These are phyloP conservation scores for Coemansia brasiliensis DNA, from an alignment of 192 early-diverging fungal genomes.

Conservation along the genomic window DNA sequence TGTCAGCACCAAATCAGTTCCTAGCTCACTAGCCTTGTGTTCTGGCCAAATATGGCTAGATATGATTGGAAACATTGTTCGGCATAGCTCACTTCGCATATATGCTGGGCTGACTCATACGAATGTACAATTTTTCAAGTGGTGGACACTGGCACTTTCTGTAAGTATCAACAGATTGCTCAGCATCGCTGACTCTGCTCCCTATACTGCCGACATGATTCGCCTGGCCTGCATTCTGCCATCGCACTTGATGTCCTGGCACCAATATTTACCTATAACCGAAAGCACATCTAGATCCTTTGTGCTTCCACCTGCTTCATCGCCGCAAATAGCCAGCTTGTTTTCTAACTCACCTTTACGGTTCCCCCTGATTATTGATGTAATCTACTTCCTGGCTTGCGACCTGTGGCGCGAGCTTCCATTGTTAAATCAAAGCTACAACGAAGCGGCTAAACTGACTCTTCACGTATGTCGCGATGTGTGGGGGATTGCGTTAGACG, in stretches of 20 bases:
- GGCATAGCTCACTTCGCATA: conserved; percentile 39
- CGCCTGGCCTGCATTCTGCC: conserved; percentile 25
- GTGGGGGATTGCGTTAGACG: conserved; percentile 29
- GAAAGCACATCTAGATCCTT: conserved; percentile 6
- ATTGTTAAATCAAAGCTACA: not conserved
- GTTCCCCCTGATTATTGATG: conserved; percentile 14
- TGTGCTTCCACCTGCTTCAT: not conserved
- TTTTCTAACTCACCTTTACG: not conserved
- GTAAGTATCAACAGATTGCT: conserved; percentile 16
- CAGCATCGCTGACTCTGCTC: not conserved
- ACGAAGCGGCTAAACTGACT: not conserved
- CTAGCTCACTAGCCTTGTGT: conserved; percentile 10
- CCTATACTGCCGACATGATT: not conserved
- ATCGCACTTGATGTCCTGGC: conserved; percentile 36
- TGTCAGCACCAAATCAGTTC: not conserved
- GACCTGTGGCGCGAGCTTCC: conserved; percentile 19
- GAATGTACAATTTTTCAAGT: conserved; percentile 4
- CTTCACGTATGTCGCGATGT: conserved; percentile 25
- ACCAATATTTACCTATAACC: conserved; percentile 11
- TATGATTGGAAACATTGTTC: conserved; percentile 23
- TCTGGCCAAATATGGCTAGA: conserved; percentile 43
- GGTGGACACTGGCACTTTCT: conserved; percentile 38
- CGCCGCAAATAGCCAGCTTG: not conserved
- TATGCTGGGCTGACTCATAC: conserved; percentile 2
- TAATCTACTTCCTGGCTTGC: conserved; percentile 31